Percentiles rank a stretch among this genome's conserved stretches.
Conservation (phyloP, 2,329 filamentous ascomycete species). For the Aureobasidium uvarum region DNA sequence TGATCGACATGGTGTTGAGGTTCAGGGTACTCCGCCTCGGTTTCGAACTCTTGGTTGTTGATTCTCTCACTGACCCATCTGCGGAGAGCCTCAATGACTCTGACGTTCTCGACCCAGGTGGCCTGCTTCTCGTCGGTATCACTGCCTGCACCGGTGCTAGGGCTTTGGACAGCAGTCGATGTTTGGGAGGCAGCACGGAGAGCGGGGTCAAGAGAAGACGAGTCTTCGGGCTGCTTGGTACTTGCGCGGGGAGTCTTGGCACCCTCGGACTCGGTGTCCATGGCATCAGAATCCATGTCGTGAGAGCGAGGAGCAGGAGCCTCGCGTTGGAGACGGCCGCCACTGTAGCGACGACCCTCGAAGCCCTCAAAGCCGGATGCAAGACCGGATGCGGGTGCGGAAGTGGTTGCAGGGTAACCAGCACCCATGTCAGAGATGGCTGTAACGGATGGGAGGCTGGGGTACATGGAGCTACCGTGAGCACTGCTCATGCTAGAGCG, state of each 20-base stretch:
- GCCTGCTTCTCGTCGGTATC: conserved; percentile 51
- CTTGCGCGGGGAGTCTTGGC: conserved; percentile 39
- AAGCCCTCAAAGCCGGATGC: conserved; percentile 62
- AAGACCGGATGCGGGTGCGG: conserved; percentile 66
- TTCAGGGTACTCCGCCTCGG: conserved; percentile 35
- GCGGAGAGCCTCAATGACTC: conserved; percentile 61
- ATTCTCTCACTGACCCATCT: conserved; percentile 57
- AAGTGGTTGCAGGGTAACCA: conserved; percentile 63
- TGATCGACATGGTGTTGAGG: conserved; percentile 25
- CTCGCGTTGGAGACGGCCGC: conserved; percentile 58
- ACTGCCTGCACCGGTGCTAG: conserved; percentile 32
- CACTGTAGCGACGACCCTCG: conserved; percentile 60
- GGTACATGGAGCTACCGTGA: conserved; percentile 66
- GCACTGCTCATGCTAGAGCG: conserved; percentile 53
- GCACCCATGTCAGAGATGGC: conserved; percentile 59
- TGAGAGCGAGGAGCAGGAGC: conserved; percentile 47
- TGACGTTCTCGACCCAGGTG: conserved; percentile 62
- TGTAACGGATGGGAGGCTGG: conserved; percentile 68
- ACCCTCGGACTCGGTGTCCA: conserved; percentile 45
- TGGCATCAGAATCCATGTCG: conserved; percentile 42
- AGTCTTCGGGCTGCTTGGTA: conserved; percentile 36
- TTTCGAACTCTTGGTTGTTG: conserved; percentile 52
- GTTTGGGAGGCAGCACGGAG: conserved; percentile 35
- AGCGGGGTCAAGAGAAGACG: conserved; percentile 40
- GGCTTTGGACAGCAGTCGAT: conserved; percentile 30